Evolutionary conservation across 202 grass and related monocot genomes (phyloP).

Genomic region (Saccharum hybrid): DNA sequence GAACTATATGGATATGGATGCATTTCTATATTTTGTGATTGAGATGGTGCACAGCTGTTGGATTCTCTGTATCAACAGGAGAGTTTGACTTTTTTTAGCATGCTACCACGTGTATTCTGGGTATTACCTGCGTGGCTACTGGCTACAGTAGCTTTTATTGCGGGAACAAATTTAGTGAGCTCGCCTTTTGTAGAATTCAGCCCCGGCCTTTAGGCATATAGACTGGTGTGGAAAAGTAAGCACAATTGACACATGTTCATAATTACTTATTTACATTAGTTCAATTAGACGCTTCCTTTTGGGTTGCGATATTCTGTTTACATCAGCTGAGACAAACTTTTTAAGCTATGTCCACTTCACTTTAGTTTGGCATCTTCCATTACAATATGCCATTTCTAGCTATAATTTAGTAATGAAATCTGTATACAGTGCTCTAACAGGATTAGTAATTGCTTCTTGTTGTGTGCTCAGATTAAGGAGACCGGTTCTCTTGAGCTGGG

Average conservation of each 20-base stretch:
- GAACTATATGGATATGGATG: slow-evolving; percentile 23
- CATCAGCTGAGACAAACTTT: slow-evolving; percentile 48
- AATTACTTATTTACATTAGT: no score
- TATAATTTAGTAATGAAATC: slow-evolving; percentile 38
- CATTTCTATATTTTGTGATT: slow-evolving; percentile 40
- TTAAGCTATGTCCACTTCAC: slow-evolving; percentile 31
- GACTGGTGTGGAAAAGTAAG: slow-evolving; percentile 37
- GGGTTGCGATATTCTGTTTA: slow-evolving; percentile 44
- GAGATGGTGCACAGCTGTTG: slow-evolving; percentile 42
- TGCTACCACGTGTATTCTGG: not conserved
- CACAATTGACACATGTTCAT: slow-evolving; percentile 15
- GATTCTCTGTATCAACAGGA: slow-evolving; percentile 40
- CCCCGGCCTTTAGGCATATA: slow-evolving; percentile 31
- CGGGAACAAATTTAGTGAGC: slow-evolving; percentile 39
- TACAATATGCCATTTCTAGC: slow-evolving; percentile 33
- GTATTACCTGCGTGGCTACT: slow-evolving; percentile 21
- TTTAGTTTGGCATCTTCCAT: slow-evolving; percentile 49
- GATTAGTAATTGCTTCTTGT: slow-evolving; percentile 3
- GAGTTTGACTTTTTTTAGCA: slow-evolving; percentile 35
- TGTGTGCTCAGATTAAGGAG: slow-evolving; percentile 55
- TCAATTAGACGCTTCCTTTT: slow-evolving; percentile 29
- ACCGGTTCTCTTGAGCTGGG: slow-evolving; percentile 38
- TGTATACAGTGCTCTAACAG: slow-evolving; percentile 13
- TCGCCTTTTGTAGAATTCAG: slow-evolving; percentile 38
- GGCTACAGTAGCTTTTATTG: slow-evolving; percentile 6